Evolutionary conservation across 83 land plant species (phyloP), one percentile per base, ranked within the genome.

Genomic region (Thuja plicata): DNA sequence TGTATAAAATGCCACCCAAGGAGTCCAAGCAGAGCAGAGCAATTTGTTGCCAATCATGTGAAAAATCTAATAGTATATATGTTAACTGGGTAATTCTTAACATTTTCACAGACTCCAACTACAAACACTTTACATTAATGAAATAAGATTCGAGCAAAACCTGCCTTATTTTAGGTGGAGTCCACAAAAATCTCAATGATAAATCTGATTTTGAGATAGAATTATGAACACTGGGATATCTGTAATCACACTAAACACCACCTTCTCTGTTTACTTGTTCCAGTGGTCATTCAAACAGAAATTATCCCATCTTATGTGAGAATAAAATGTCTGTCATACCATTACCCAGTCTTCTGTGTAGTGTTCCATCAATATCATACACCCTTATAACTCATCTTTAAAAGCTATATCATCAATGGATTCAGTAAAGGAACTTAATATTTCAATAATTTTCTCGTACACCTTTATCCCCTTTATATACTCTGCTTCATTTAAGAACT

Each of bases 401-500:
- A 32, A 34, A 35, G 79, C 16, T 76, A 76, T 35, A 12, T 76
- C 79, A 76, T 86, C 45, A 24, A 52, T 9, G 19, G 71, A 19
- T 85, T 62, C 89, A 62, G 86, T 70, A 52, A 80, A 93, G 57
- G 93, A 91, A 87, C 94, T 94, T 87, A 94, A 90, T 43, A 95
- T 87, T 54, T 92, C 92, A 85, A 98, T 94, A 50, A 98, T 90
- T 79, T 90, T 89, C 89, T 91, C 93, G 83, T 98, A 98, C 11
- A 98, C 93, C 83, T 91, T 89, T 38, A 98, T 96, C 43, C 99
- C 99, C 78, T 90, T 91, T 32, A 96, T 37, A 88, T 90, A 98
- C 48, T 94, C 98, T 76, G 88, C 89, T 76, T 93, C 96, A 89
- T 94, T 91, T 91, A 98, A 88, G 85, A 92, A 96, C 99, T 98